Evolutionary conservation across 2,329 filamentous ascomycete species (phyloP), one percentile per base, ranked within the genome.

Genomic region (Colletotrichum filicis): DNA sequence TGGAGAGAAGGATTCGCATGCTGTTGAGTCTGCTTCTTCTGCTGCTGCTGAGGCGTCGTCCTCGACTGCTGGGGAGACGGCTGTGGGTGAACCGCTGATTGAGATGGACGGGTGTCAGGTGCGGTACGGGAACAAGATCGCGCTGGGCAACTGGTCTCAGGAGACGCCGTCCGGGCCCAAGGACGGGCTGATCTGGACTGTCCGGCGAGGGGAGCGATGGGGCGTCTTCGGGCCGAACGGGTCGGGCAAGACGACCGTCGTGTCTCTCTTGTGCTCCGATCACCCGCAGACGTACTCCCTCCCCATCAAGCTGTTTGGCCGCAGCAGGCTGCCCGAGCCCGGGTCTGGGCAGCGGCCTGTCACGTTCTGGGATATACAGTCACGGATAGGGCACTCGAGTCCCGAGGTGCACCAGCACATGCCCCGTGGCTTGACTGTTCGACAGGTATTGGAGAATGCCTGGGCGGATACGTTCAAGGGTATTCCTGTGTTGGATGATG

Each of bases 381-480:
- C 92, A 0, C 92, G 94, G 28, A 94, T 99, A 76, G 97, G 97
- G 12, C 95, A 98, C 81, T 97, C 95, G 0, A 97, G 94, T 74
- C 97, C 97, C 0, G 97, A 98, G 80, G 93, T 98, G 5, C 95
- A 98, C 78, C 92, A 94, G 65, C 95, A 97, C 82, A 98, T 98
- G 84, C 96, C 97, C 0, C 92, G 92, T 61, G 87, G 89, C 46
- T 85, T 98, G 59, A 92, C 92, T 0, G 84, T 98, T 11, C 90
- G 94, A 2, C 88, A 92, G 62, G 89, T 94, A 0, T 81, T 99
- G 0, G 94, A 97, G 79, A 96, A 92, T 62, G 95, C 96, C 0
- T 98, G 95, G 92, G 93, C 95, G 1, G 94, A 97, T 71, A 98
- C 97, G 0, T 97, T 97, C 76, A 87, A 93, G 19, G 88, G 91